Evolutionary conservation across 177 flowering plant genomes (phyloP).

Genomic region (Vitis hybrid): DNA sequence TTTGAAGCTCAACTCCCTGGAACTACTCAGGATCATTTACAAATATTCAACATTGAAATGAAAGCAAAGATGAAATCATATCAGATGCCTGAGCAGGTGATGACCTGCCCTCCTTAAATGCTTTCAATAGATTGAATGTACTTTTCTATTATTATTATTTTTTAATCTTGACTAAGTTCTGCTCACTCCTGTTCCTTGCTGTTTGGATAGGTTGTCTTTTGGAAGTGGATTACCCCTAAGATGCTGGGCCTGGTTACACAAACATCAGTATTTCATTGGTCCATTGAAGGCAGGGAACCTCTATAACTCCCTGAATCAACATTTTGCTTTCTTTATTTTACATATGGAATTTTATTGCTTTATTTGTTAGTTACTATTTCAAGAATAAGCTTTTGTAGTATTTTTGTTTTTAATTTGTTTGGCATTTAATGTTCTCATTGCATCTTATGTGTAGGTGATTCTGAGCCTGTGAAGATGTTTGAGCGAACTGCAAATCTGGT

Average conservation of each 20-base stretch:
- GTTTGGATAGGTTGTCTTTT: constrained; percentile 73
- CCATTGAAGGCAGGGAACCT: constrained; percentile 72
- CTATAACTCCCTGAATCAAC: too few relatives aligned
- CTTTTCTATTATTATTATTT: not conserved
- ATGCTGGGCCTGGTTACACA: constrained; percentile 95
- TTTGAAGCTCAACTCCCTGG: constrained; percentile 93
- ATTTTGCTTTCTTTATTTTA: not conserved
- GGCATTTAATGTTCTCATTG: too few relatives aligned
- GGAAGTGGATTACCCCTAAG: constrained; percentile 97
- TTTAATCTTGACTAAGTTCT: not conserved
- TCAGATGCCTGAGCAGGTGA: constrained; percentile 99
- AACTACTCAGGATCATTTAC: constrained; percentile 91
- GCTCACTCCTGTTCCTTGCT: not conserved
- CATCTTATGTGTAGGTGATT: constrained; percentile 59
- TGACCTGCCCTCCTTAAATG: not conserved
- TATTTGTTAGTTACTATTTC: not conserved
- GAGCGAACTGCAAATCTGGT: constrained; percentile 90
- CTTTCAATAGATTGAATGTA: too few relatives aligned
- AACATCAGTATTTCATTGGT: constrained; percentile 94
- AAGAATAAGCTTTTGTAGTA: not conserved
- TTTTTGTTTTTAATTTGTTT: not conserved
- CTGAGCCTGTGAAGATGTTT: constrained; percentile 94
- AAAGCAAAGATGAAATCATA: constrained; percentile 94
- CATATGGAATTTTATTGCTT: too few relatives aligned
- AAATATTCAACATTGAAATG: constrained; percentile 92